Conservation (phyloP, 73 alveolate genomes). For the Breviolum minutum region DNA sequence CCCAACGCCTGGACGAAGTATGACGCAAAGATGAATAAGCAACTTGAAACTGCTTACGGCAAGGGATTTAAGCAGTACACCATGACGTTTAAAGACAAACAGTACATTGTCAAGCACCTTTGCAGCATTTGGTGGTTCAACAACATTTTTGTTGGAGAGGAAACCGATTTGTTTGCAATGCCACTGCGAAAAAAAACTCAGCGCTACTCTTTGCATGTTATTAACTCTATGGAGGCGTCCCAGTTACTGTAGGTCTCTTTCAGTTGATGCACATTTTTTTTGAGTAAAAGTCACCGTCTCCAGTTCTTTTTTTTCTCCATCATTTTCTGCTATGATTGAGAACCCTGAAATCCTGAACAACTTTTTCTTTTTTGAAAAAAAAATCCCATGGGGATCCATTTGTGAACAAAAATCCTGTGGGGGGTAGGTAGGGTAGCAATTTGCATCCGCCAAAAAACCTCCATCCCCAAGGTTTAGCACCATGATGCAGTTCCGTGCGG, state of each 20-base stretch:
- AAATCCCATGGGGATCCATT: not conserved
- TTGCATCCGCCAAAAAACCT: not conserved
- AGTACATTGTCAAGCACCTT: slow-evolving; percentile 71
- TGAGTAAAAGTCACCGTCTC: too few species aligned
- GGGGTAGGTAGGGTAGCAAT: not conserved
- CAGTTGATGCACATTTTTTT: too few species aligned
- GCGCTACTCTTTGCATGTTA: too few species aligned
- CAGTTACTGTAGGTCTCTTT: too few species aligned
- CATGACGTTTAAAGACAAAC: slow-evolving; percentile 65
- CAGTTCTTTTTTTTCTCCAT: too few species aligned
- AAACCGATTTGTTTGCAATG: not conserved
- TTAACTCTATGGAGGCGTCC: too few species aligned
- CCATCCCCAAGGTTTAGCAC: slow-evolving; percentile 49
- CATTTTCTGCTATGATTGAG: not conserved
- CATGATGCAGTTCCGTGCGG: slow-evolving; percentile 92
- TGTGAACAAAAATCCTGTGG: not conserved
- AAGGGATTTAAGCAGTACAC: slow-evolving; percentile 95
- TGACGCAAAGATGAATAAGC: slow-evolving; percentile 92
- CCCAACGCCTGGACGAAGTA: slow-evolving; percentile 72
- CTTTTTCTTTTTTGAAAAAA: not conserved
- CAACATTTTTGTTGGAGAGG: not conserved
- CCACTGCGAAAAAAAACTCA: too few species aligned
- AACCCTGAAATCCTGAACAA: not conserved
- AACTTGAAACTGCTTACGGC: slow-evolving; percentile 61
- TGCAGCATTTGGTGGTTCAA: not conserved